These are phyloP conservation scores for Paraphaeosphaeria sporulosa DNA, from an alignment of 2,329 filamentous ascomycete species.

Conservation along the genomic window DNA sequence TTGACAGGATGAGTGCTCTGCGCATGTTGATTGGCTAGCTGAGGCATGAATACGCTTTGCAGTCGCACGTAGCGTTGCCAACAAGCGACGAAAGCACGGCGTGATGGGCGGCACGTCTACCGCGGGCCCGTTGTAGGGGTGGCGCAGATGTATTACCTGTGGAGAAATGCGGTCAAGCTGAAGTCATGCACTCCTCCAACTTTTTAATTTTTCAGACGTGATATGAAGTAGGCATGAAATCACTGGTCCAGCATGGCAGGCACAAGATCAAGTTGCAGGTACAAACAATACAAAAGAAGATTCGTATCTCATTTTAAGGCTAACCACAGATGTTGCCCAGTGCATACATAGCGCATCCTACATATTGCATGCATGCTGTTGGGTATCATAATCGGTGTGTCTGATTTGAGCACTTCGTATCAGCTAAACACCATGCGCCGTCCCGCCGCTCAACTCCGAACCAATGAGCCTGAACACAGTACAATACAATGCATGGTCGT, in stretches of 20 bases:
- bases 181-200: slow-evolving; percentile 7
- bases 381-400: slow-evolving; percentile 24
- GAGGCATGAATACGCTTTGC: too few species aligned
- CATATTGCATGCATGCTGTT: slow-evolving; percentile 14
- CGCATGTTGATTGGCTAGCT: not conserved
- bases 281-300: not conserved
- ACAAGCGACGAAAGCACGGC: not conserved
- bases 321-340: slow-evolving; percentile 13
- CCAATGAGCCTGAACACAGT: slow-evolving; percentile 7
- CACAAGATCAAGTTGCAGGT: not conserved
- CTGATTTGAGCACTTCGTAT: slow-evolving; percentile 44
- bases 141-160: not conserved
- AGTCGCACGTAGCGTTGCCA: not conserved
- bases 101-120: not conserved
- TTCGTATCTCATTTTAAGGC: not conserved
- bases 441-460: slow-evolving; percentile 9
- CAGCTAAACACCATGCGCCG: slow-evolving; percentile 31
- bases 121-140: not conserved
- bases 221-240: slow-evolving; percentile 1
- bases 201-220: not conserved
- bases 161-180: not conserved
- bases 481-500: slow-evolving; percentile 16
- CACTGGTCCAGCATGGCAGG: not conserved
- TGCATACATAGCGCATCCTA: slow-evolving; percentile 14
- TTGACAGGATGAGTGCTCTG: not conserved